Conservation (phyloP, 2,329 filamentous ascomycete genomes). For the Basipetospora chlamydospora region DNA sequence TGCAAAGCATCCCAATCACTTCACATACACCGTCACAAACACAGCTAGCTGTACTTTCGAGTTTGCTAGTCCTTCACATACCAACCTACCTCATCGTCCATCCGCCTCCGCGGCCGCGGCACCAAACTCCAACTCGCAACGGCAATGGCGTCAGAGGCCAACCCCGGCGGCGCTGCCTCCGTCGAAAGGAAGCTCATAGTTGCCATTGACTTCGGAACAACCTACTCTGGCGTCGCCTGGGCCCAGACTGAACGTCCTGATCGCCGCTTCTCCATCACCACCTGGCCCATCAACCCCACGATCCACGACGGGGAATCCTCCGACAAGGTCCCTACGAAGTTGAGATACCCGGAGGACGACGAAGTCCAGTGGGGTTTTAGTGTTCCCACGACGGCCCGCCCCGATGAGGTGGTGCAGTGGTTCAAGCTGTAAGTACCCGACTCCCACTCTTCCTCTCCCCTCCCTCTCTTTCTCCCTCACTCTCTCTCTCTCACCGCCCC, state of each 20-base stretch:
- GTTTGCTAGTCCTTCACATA: no score
- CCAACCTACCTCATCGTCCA: no score
- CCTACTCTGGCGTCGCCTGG: slow-evolving; percentile 40
- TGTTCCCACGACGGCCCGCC: slow-evolving; percentile 25
- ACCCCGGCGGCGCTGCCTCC: no score
- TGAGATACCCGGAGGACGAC: slow-evolving; percentile 25
- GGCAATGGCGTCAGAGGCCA: no score
- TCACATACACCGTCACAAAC: no score
- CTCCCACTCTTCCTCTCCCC: neutral
- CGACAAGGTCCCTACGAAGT: slow-evolving; percentile 34
- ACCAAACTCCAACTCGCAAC: no score
- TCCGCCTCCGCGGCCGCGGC: no score
- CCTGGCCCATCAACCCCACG: slow-evolving; percentile 27
- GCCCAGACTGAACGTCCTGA: slow-evolving; percentile 27
- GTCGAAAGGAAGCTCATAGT: slow-evolving; percentile 28
- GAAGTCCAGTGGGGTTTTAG: slow-evolving; percentile 35
- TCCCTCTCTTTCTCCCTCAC: slow-evolving; percentile 8
- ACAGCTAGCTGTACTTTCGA: no score
- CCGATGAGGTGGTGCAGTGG: slow-evolving; percentile 25
- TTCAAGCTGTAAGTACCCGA: slow-evolving; percentile 32
- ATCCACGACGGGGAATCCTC: slow-evolving; percentile 21
- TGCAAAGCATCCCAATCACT: no score
- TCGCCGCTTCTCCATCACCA: slow-evolving; percentile 25
- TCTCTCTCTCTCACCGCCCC: slow-evolving; percentile 6
- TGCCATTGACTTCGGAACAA: slow-evolving; percentile 42